Evolutionary conservation across 2,329 filamentous ascomycete species (phyloP).

Genomic region (Cadophora sp.): DNA sequence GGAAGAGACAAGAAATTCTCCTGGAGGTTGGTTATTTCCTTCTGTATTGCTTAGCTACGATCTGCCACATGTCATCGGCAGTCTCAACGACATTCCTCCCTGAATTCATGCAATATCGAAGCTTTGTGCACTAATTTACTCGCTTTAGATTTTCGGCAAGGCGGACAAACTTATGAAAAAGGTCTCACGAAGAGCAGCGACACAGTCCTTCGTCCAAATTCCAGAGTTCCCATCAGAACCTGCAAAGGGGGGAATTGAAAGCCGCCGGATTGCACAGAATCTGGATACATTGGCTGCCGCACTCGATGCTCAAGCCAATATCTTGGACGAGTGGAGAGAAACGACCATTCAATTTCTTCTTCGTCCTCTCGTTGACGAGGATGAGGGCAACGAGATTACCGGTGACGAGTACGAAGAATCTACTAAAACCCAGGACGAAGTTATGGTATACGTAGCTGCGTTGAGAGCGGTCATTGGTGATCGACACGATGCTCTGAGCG

Average conservation of each 20-base stretch:
- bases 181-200: slow-evolving; percentile 59
- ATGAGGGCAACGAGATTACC: slow-evolving; percentile 75
- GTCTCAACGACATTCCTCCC: background rate
- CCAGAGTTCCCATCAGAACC: slow-evolving; percentile 62
- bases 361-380: slow-evolving; percentile 82
- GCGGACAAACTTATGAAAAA: slow-evolving; percentile 68
- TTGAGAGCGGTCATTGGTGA: slow-evolving; percentile 80
- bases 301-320: slow-evolving; percentile 74
- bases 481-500: slow-evolving; percentile 77
- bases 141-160: slow-evolving; percentile 52
- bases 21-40: slow-evolving; percentile 50
- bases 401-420: slow-evolving; percentile 92
- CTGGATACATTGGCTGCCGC: slow-evolving; percentile 68
- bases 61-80: background rate
- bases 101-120: background rate
- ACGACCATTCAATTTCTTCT: slow-evolving; percentile 75
- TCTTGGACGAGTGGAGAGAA: slow-evolving; percentile 78
- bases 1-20: slow-evolving; percentile 80
- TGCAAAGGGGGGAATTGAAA: slow-evolving; percentile 74
- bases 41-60: background rate
- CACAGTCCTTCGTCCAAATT: slow-evolving; percentile 66
- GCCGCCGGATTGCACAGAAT: slow-evolving; percentile 67
- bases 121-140: background rate
- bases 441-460: slow-evolving; percentile 85
- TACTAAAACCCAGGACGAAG: slow-evolving; percentile 84